A percentile compares a stretch with the other conserved stretches of the same genome.
phyloP scores from a whole-genome alignment of 2,329 filamentous ascomycete species.

The Truncatella angustata region DNA sequence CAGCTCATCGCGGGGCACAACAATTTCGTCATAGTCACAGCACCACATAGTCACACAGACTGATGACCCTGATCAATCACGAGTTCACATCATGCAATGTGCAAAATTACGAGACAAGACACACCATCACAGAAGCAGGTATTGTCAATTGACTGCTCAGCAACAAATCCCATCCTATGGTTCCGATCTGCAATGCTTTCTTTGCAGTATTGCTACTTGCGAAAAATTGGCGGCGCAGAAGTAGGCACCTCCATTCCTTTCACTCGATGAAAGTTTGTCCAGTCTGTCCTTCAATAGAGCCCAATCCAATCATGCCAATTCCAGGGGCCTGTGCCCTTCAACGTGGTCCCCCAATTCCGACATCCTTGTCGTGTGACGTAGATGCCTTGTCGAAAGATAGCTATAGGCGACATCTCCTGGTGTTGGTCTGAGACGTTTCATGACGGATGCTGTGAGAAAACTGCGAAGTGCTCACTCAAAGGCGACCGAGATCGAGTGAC shows the following conservation, averaged over 20 bases:
- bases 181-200: slow-evolving; percentile 11
- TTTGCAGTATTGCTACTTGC: slow-evolving; percentile 11
- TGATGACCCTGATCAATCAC: too few relatives aligned
- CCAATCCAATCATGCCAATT: slow-evolving; percentile 5
- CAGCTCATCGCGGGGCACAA: background rate
- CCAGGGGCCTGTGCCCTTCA: too few relatives aligned
- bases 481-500: slow-evolving; percentile 32
- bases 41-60: too few relatives aligned
- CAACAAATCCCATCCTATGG: slow-evolving; percentile 7
- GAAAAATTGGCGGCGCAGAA: background rate
- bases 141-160: slow-evolving; percentile 15
- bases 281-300: slow-evolving; percentile 6
- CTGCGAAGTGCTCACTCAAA: slow-evolving; percentile 8
- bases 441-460: slow-evolving; percentile 8
- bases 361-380: background rate
- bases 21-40: slow-evolving; percentile 9
- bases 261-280: slow-evolving; percentile 12
- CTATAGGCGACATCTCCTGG: background rate
- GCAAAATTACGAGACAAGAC: background rate
- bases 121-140: slow-evolving; percentile 9
- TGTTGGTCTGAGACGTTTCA: background rate
- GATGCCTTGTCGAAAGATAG: background rate
- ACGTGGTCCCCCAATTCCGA: too few relatives aligned
- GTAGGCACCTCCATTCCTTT: slow-evolving; percentile 8
- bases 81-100: too few relatives aligned